phyloP scores from a whole-genome alignment of 2,329 filamentous ascomycete species.

The Chaetomium strumarium region DNA sequence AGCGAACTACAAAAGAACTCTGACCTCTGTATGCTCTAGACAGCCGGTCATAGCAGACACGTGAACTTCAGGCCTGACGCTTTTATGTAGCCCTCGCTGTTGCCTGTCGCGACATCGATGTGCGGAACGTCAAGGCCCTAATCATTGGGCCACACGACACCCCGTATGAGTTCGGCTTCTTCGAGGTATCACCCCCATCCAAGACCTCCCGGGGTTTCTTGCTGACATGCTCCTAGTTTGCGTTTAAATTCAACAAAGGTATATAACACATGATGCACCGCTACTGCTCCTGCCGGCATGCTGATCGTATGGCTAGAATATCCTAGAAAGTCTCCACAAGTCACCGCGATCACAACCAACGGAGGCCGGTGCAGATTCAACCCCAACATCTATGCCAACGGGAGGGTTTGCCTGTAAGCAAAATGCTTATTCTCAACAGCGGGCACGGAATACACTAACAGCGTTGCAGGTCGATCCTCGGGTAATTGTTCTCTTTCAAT shows the following conservation, averaged over 20 bases:
- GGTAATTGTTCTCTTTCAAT: slow-evolving; percentile 46
- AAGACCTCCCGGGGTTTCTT: neutral
- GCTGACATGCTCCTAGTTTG: slow-evolving; percentile 53
- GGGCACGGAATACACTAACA: slow-evolving; percentile 15
- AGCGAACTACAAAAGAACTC: slow-evolving; percentile 75
- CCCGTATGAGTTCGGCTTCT: slow-evolving; percentile 96
- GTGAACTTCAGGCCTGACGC: slow-evolving; percentile 15
- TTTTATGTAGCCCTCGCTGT: slow-evolving; percentile 66
- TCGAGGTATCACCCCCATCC: slow-evolving; percentile 58
- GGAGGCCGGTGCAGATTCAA: slow-evolving; percentile 86
- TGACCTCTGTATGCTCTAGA: slow-evolving; percentile 65
- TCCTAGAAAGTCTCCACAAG: slow-evolving; percentile 59
- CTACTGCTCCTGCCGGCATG: neutral
- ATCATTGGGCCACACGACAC: slow-evolving; percentile 92
- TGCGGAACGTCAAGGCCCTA: slow-evolving; percentile 78
- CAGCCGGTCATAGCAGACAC: too few species aligned
- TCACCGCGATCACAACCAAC: slow-evolving; percentile 77
- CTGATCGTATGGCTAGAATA: slow-evolving; percentile 59
- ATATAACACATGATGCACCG: slow-evolving; percentile 1
- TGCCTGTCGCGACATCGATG: slow-evolving; percentile 79
- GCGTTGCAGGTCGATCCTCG: slow-evolving; percentile 68
- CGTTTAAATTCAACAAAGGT: slow-evolving; percentile 72
- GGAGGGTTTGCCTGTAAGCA: slow-evolving; percentile 85
- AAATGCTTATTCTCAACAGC: neutral
- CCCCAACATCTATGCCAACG: slow-evolving; percentile 88